Conservation (phyloP, 495 filamentous ascomycete genomes). For the Xylaria palmicola region DNA sequence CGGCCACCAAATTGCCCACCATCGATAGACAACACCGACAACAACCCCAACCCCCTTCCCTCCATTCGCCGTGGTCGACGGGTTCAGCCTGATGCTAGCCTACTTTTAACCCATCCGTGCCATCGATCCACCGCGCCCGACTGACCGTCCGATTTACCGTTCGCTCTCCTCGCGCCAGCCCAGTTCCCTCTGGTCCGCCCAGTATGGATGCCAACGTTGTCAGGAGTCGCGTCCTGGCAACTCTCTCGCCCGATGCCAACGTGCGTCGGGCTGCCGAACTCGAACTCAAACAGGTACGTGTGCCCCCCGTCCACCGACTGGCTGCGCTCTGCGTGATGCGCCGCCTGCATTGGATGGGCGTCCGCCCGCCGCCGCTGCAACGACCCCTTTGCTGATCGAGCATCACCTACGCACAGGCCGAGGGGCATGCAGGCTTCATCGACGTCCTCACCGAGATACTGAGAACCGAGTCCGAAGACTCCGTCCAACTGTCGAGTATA, state of each 20-base stretch:
- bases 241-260: slow-evolving; percentile 81
- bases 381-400: slow-evolving; percentile 7
- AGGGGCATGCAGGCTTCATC: slow-evolving; percentile 84
- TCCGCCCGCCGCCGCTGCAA: not conserved
- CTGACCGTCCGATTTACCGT: not conserved
- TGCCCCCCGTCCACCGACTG: slow-evolving; percentile 2
- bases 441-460: slow-evolving; percentile 89
- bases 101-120: slow-evolving; percentile 6
- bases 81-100: slow-evolving; percentile 14
- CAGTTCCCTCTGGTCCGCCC: slow-evolving; percentile 19
- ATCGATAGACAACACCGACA: slow-evolving; percentile 3
- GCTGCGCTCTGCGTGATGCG: slow-evolving; percentile 14
- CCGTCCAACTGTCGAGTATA: slow-evolving; percentile 85
- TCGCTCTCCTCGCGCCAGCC: not conserved
- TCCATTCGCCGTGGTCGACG: slow-evolving; percentile 12
- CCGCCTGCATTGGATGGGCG: not conserved
- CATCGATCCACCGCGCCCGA: slow-evolving; percentile 3
- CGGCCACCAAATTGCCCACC: slow-evolving; percentile 8
- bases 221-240: slow-evolving; percentile 83
- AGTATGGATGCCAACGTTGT: slow-evolving; percentile 86
- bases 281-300: slow-evolving; percentile 87
- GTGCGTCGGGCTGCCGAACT: slow-evolving; percentile 82
- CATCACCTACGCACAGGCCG: slow-evolving; percentile 60
- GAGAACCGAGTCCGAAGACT: slow-evolving; percentile 78
- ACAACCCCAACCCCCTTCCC: not conserved